These are phyloP conservation scores for Starmerella sp. DNA, from an alignment of 805 yeast genomes.

Conservation along the genomic window DNA sequence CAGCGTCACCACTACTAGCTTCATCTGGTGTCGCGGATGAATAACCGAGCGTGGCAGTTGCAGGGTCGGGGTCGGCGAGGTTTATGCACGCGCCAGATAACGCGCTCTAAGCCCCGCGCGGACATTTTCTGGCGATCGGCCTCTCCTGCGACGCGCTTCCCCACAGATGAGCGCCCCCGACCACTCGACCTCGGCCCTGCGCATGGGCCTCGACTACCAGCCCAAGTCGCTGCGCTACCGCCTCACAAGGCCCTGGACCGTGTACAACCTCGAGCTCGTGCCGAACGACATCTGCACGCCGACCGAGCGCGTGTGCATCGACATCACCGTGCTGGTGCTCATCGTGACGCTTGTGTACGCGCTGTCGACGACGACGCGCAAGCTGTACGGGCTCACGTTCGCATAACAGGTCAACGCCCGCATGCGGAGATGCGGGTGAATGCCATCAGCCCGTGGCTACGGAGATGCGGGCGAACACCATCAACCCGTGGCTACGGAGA, in stretches of 20 bases:
- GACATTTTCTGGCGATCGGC: no score
- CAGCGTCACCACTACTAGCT: slow-evolving; percentile 20
- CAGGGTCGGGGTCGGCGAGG: background rate
- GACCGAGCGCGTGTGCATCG: slow-evolving; percentile 5
- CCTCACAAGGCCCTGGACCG: background rate
- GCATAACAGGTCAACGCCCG: no score
- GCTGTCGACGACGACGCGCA: slow-evolving; percentile 5
- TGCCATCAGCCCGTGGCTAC: no score
- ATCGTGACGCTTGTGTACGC: slow-evolving; percentile 14
- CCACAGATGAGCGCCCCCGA: background rate
- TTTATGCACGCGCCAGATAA: background rate
- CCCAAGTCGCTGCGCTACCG: background rate
- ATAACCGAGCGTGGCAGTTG: background rate
- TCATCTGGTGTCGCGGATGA: slow-evolving; percentile 10
- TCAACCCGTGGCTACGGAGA: no score
- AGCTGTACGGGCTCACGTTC: background rate
- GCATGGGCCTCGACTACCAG: background rate
- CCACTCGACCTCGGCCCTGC: no score
- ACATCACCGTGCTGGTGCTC: slow-evolving; percentile 4
- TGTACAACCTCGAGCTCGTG: slow-evolving; percentile 17
- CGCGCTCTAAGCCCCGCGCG: background rate
- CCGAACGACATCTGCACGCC: slow-evolving; percentile 16
- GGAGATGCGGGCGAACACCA: no score
- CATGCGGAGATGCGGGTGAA: no score
- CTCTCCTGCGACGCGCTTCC: no score